These are phyloP conservation scores for Mucor plumbeus DNA, from an alignment of 371 early-diverging fungal species.

Conservation along the genomic window DNA sequence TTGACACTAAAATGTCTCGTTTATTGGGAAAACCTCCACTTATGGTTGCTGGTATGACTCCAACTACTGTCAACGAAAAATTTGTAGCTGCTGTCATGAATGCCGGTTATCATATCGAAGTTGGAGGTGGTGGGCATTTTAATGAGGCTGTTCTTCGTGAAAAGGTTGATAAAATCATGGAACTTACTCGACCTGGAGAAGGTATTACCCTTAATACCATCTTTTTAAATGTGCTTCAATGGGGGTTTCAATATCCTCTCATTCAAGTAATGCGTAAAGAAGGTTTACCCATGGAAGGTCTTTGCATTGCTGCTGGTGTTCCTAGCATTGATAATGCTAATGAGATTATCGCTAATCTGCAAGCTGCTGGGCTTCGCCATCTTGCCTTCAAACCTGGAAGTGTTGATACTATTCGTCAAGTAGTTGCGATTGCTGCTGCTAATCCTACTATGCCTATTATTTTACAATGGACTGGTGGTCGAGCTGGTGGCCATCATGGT, in stretches of 20 bases:
- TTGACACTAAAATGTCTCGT: conserved; percentile 90
- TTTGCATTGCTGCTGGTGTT: conserved; percentile 93
- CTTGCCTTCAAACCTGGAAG: conserved; percentile 94
- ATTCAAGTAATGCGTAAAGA: conserved; percentile 88
- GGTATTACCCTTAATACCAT: conserved; percentile 93
- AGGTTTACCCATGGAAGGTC: conserved; percentile 94
- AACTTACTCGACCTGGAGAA: conserved; percentile 78
- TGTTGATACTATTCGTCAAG: conserved; percentile 82
- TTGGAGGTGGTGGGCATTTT: conserved; percentile 96
- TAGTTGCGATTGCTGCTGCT: conserved; percentile 84
- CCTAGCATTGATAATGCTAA: conserved; percentile 90
- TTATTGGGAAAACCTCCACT: conserved; percentile 86
- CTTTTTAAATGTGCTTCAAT: conserved; percentile 92
- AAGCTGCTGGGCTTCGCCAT: conserved; percentile 84
- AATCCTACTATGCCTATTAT: conserved; percentile 91
- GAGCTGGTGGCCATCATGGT: conserved; percentile 97
- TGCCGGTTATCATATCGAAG: conserved; percentile 95
- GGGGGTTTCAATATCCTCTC: conserved; percentile 96
- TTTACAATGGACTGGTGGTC: conserved; percentile 97
- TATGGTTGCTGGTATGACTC: conserved; percentile 94
- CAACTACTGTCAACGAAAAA: conserved; percentile 76
- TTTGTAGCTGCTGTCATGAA: conserved; percentile 90
- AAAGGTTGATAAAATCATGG: conserved; percentile 83
- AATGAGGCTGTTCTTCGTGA: conserved; percentile 82
- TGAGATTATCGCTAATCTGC: conserved; percentile 81